Evolutionary conservation across 208 protist genomes (phyloP).

Genomic region (Acanthamoeba rhysodes): DNA sequence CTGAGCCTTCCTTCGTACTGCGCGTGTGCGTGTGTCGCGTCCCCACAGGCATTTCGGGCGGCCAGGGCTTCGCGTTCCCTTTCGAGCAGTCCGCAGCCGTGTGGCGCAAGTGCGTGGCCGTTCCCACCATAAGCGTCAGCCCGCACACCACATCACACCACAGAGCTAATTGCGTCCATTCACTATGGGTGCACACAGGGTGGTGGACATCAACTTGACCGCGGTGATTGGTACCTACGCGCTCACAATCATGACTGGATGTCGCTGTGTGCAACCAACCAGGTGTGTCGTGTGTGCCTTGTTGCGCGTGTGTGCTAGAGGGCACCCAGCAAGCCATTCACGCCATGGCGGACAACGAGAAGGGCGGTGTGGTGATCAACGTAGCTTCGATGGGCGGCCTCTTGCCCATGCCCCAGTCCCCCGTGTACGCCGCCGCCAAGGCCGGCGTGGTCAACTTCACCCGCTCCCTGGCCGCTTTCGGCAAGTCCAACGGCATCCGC

Average conservation of each 20-base stretch:
- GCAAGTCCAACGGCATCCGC: neutral
- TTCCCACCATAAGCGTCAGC: too few species aligned
- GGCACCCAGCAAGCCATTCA: neutral
- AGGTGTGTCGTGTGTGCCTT: neutral
- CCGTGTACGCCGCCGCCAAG: constrained; percentile 75
- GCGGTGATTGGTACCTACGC: neutral
- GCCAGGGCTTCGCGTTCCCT: neutral
- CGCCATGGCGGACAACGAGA: constrained; percentile 19
- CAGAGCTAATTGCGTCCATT: too few species aligned
- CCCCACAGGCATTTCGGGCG: neutral
- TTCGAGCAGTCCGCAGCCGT: neutral
- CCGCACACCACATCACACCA: too few species aligned
- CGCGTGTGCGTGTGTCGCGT: too few species aligned
- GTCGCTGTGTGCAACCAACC: too few species aligned
- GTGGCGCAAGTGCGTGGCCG: neutral
- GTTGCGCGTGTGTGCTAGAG: constrained; percentile 12
- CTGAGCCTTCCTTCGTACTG: too few species aligned
- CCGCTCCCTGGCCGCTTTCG: neutral
- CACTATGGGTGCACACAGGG: too few species aligned
- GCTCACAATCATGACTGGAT: too few species aligned
- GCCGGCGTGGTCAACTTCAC: constrained; percentile 35
- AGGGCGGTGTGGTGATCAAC: constrained; percentile 74
- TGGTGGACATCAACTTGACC: constrained; percentile 61
- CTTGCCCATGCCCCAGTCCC: constrained; percentile 70
- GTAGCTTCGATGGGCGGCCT: constrained; percentile 75